phyloP scores from a whole-genome alignment of 1,139 yeast species.

The Suhomyces wounanorum region DNA sequence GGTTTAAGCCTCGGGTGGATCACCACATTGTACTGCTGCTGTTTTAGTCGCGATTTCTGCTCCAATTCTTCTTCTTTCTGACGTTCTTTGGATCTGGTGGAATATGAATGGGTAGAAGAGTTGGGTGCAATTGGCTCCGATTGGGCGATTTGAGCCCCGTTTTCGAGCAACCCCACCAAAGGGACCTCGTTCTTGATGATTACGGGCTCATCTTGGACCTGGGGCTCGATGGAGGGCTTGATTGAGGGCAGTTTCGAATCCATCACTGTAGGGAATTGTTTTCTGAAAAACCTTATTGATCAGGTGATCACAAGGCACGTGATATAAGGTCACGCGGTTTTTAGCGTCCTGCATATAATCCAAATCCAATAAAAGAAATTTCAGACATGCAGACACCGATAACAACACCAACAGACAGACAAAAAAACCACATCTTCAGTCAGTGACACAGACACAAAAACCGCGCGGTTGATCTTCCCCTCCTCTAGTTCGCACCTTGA shows the following conservation, averaged over 20 bases:
- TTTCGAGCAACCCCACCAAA: not conserved
- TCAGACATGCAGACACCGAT: too few species aligned
- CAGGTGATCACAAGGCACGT: not conserved
- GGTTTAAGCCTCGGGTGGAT: conserved; percentile 52
- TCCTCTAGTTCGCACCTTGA: not conserved
- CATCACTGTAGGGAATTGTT: not conserved
- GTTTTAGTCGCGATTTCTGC: conserved; percentile 25
- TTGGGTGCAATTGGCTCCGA: conserved; percentile 1
- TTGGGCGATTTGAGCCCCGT: not conserved
- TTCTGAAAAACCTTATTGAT: not conserved
- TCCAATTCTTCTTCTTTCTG: conserved; percentile 20
- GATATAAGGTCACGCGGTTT: not conserved
- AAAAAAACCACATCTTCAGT: too few species aligned
- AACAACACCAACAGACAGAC: too few species aligned
- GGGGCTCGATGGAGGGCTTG: conserved; percentile 27
- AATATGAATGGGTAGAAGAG: conserved; percentile 21
- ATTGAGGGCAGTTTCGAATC: not conserved
- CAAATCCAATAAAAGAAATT: too few species aligned
- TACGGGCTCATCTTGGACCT: conserved; percentile 19
- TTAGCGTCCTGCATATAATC: too few species aligned
- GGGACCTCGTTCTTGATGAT: conserved; percentile 2
- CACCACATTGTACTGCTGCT: conserved; percentile 32
- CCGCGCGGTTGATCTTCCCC: not conserved
- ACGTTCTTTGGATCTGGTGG: conserved; percentile 28
- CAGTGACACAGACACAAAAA: too few species aligned